Conservation (phyloP, 208 protist genomes). For the Trypanosoma caninum region DNA sequence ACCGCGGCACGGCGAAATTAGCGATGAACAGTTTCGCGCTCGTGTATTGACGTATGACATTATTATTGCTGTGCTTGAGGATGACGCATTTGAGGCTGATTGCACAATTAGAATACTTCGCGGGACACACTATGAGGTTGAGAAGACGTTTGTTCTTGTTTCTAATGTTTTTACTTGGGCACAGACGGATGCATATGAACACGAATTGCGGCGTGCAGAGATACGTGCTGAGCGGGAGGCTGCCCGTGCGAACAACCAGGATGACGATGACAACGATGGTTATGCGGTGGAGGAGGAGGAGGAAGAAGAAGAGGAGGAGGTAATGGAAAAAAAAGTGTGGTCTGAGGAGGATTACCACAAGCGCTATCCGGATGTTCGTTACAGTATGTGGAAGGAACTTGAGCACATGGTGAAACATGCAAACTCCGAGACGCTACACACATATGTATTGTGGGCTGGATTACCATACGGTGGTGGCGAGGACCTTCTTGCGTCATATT, state of each 20-base stretch:
- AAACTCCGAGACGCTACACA: slow-evolving; percentile 89
- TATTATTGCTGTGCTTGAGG: slow-evolving; percentile 79
- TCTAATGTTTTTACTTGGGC: slow-evolving; percentile 85
- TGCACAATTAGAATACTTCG: slow-evolving; percentile 78
- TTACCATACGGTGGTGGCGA: slow-evolving; percentile 89
- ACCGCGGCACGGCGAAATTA: slow-evolving; percentile 60
- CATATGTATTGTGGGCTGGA: slow-evolving; percentile 87
- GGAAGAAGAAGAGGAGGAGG: slow-evolving; percentile 48
- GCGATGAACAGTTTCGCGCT: slow-evolving; percentile 51
- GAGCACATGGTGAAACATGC: slow-evolving; percentile 88
- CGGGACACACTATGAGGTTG: slow-evolving; percentile 82
- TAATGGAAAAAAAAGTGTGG: slow-evolving; percentile 61
- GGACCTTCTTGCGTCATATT: slow-evolving; percentile 53
- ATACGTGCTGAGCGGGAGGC: slow-evolving; percentile 41
- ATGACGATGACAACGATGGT: slow-evolving; percentile 33
- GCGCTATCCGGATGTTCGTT: slow-evolving; percentile 85
- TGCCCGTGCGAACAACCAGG: slow-evolving; percentile 40
- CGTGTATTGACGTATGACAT: slow-evolving; percentile 78
- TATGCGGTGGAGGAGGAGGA: slow-evolving; percentile 25
- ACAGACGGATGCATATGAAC: slow-evolving; percentile 59
- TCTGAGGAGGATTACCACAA: slow-evolving; percentile 84
- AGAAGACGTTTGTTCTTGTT: slow-evolving; percentile 92
- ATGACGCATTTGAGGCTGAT: slow-evolving; percentile 78
- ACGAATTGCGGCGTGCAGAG: slow-evolving; percentile 31
- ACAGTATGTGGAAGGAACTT: slow-evolving; percentile 75